Percentiles rank a stretch among this genome's conserved stretches.
These are phyloP conservation scores for Wallacemonas sp. DNA, from an alignment of 208 protist genomes.

Conservation along the genomic window DNA sequence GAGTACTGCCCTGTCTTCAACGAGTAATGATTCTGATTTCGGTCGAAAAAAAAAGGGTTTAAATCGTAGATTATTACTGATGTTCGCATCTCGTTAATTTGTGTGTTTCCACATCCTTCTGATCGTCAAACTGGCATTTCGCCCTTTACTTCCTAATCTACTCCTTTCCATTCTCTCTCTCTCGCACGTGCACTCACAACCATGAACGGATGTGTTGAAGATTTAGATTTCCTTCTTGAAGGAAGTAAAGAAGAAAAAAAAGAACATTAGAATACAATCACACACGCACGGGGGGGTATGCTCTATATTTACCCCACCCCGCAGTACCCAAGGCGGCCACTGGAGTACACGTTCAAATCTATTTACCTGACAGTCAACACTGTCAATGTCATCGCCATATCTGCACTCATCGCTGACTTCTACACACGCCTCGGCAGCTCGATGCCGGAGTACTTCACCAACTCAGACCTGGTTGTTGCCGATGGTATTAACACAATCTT, in stretches of 20 bases:
- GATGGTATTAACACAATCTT: conserved; percentile 45
- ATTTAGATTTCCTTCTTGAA: too few relatives aligned
- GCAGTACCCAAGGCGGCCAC: conserved; percentile 57
- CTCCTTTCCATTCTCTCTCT: conserved; percentile 7
- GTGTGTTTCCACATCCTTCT: too few relatives aligned
- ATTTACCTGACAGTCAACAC: conserved; percentile 60
- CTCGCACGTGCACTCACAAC: too few relatives aligned
- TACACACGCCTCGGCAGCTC: conserved; percentile 53
- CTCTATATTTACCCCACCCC: conserved; percentile 75
- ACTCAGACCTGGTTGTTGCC: conserved; percentile 30
- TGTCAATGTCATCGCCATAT: conserved; percentile 42
- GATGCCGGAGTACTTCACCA: conserved; percentile 63
- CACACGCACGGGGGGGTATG: too few relatives aligned
- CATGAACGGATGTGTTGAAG: too few relatives aligned
- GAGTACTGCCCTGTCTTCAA: too few relatives aligned
- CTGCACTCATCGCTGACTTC: conserved; percentile 71
- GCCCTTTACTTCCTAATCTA: too few relatives aligned
- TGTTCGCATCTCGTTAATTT: too few relatives aligned
- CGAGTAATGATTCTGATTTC: too few relatives aligned
- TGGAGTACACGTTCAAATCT: conserved; percentile 69
- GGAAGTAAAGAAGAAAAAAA: neutral
- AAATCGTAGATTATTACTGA: too few relatives aligned
- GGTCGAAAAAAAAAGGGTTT: too few relatives aligned
- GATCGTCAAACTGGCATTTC: too few relatives aligned
- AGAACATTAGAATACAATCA: neutral